Evolutionary conservation across 2,329 filamentous ascomycete species (phyloP).

Genomic region (Clarireedia hainanense): DNA sequence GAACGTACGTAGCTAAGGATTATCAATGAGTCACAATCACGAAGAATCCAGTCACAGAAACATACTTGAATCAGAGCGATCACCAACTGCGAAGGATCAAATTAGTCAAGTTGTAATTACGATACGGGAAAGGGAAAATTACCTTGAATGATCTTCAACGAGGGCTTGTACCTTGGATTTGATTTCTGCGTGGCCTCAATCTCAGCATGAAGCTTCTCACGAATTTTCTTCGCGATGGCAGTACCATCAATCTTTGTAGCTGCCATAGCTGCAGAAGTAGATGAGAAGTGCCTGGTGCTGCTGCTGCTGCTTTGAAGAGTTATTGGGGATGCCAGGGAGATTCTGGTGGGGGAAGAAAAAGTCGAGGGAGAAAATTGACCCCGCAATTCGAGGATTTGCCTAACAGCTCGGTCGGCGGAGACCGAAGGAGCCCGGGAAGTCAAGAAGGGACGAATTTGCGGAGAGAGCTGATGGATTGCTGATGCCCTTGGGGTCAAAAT

Average conservation of each 20-base stretch:
- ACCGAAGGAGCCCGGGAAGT: slow-evolving; percentile 8
- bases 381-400: slow-evolving; percentile 19
- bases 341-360: slow-evolving; percentile 16
- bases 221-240: slow-evolving; percentile 85
- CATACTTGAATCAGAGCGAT: slow-evolving; percentile 86
- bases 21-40: background rate
- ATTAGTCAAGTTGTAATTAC: slow-evolving; percentile 12
- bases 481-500: slow-evolving; percentile 1
- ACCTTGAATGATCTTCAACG: slow-evolving; percentile 93
- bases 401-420: slow-evolving; percentile 9
- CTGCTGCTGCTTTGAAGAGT: slow-evolving; percentile 1
- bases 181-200: slow-evolving; percentile 72
- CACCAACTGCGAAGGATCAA: slow-evolving; percentile 57
- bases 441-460: slow-evolving; percentile 4
- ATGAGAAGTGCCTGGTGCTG: slow-evolving; percentile 35
- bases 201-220: slow-evolving; percentile 70
- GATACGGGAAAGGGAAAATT: slow-evolving; percentile 8
- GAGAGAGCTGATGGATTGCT: slow-evolving; percentile 2
- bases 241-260: slow-evolving; percentile 93
- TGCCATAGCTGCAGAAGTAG: slow-evolving; percentile 60
- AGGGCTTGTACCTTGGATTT: slow-evolving; percentile 84
- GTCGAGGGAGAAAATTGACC: slow-evolving; percentile 16
- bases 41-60: slow-evolving; percentile 13
- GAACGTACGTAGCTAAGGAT: slow-evolving; percentile 80
- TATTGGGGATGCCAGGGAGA: background rate